Base-by-base conservation (phyloP, 441 rosid genomes). In the Theobroma grandiflorum region DNA sequence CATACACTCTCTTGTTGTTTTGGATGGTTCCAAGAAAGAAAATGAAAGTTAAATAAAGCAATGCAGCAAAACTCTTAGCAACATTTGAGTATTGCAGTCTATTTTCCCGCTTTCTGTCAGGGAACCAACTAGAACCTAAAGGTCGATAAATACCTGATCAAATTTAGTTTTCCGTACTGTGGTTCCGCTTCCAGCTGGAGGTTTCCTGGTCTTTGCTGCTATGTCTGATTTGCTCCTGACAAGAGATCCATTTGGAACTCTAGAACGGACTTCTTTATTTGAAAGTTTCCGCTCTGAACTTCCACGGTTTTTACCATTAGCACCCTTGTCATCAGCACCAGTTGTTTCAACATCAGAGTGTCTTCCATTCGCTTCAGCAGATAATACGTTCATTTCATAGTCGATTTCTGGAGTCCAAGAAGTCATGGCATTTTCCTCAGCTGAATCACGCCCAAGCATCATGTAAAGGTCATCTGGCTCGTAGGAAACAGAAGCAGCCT, bases 401-500 rank as follows among this genome's bases (percentile, higher is more conserved):
- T 91, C 96, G 83, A 91, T 83, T 78, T 95, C 97, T 50, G 97
- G 97, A 15, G 90, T 88, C 98, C 98, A 96, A 64, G 90, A 77
- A 75, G 88, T 62, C 26, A 68, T 78, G 59, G 83, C 84, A 72
- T 84, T 84, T 72, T 90, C 89, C 14, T 82, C 84, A 50, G 81
- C 88, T 57, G 91, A 86, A 84, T 91, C 93, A 52, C 94, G 95
- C 72, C 91, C 96, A 78, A 91, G 91, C 82, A 97, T 90, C 97
- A 97, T 93, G 85, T 83, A 91, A 81, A 97, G 97, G 65, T 97
- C 99, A 87, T 97, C 98, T 70, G 98, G 99, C 75, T 97, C 98
- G 64, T 82, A 83, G 22, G 70, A 72, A 57, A 53, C 75, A 45
- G 69, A 20, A 42, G 83, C 84, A 52, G 68, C 67, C 71, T 82